phyloP scores from a whole-genome alignment of 129 eudicot genomes.

The Saposhnikovia divaricata region DNA sequence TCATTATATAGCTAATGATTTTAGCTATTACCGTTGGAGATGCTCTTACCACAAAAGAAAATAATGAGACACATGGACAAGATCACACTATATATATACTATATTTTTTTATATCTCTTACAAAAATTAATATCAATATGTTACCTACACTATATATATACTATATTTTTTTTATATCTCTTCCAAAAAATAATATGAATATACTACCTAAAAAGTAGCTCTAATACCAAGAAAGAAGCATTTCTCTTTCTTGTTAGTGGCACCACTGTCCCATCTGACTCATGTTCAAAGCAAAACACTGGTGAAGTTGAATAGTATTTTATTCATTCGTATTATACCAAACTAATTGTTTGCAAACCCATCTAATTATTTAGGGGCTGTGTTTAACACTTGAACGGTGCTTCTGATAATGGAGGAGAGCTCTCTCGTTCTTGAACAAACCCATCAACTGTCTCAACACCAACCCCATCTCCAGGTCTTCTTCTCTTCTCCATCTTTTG shows the following conservation, averaged over 20 bases:
- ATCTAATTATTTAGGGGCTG: background rate
- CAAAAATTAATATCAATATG: no score
- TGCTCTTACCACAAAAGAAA: no score
- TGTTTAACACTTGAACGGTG: background rate
- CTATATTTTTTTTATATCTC: no score
- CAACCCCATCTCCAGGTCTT: conserved; percentile 5
- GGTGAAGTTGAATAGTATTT: background rate
- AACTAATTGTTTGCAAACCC: background rate
- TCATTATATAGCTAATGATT: no score
- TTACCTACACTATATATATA: no score
- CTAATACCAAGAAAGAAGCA: background rate
- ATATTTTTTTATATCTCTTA: no score
- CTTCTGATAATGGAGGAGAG: conserved; percentile 8
- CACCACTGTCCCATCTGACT: background rate
- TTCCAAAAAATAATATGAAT: no score
- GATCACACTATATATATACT: no score
- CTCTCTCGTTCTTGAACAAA: background rate
- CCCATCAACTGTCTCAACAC: conserved; percentile 3
- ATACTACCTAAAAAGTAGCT: background rate
- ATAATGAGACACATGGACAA: no score
- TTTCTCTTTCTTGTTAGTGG: background rate
- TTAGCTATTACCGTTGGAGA: no score
- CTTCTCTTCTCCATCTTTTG: background rate
- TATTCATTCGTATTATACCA: background rate
- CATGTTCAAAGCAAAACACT: background rate